These are phyloP conservation scores for Kodamaea jinghongensis DNA, from an alignment of 805 yeast genomes.

Conservation along the genomic window DNA sequence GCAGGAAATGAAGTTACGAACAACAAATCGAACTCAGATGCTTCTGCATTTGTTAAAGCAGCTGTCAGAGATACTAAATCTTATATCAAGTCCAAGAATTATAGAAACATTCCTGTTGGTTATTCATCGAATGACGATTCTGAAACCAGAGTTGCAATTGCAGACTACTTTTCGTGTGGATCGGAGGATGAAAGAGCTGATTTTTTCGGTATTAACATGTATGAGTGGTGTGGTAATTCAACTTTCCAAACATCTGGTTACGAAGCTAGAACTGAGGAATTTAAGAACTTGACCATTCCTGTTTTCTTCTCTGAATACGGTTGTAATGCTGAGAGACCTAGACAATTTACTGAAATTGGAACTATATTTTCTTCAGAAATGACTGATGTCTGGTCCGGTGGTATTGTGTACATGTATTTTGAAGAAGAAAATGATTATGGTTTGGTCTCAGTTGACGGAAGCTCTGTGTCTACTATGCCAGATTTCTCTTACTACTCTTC, in stretches of 20 bases:
- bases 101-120: constrained; percentile 87
- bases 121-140: constrained; percentile 90
- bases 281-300: constrained; percentile 71
- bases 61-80: constrained; percentile 86
- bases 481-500: constrained; percentile 32
- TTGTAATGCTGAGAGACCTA: constrained; percentile 71
- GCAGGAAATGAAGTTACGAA: constrained; percentile 98
- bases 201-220: constrained; percentile 83
- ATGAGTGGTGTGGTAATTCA: constrained; percentile 81
- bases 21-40: constrained; percentile 74
- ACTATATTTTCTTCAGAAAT: constrained; percentile 64
- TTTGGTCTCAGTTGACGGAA: constrained; percentile 51
- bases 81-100: constrained; percentile 63
- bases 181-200: constrained; percentile 60
- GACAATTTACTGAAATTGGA: constrained; percentile 72
- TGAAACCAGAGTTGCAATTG: constrained; percentile 72
- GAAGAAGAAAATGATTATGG: constrained; percentile 84
- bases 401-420: constrained; percentile 88
- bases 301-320: constrained; percentile 88
- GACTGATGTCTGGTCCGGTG: constrained; percentile 94
- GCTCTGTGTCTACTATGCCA: constrained; percentile 16
- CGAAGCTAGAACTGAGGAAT: constrained; percentile 66
- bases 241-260: constrained; percentile 65
- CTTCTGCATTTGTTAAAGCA: constrained; percentile 94
- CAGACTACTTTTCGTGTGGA: constrained; percentile 87